Conservation (phyloP, 2,329 filamentous ascomycete species). For the Aspergillus unguis region DNA sequence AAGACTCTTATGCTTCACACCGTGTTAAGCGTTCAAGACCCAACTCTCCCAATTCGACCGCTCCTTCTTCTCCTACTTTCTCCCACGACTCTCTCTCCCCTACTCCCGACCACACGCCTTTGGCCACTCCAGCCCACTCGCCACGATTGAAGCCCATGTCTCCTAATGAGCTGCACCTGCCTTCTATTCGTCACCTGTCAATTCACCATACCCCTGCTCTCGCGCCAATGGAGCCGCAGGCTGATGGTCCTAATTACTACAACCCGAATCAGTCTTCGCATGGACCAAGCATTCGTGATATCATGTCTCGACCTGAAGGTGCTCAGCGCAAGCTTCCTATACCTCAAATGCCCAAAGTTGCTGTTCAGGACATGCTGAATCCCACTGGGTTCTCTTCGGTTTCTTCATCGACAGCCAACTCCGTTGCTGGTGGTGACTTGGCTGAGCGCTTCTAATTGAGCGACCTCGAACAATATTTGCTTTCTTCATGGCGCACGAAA, state of each 20-base stretch:
- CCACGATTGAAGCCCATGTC: constrained; percentile 80
- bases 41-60: constrained; percentile 91
- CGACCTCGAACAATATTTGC: constrained; percentile 16
- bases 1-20: constrained; percentile 66
- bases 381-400: constrained; percentile 68
- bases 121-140: constrained; percentile 92
- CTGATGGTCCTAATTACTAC: constrained; percentile 59
- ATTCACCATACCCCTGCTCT: constrained; percentile 65
- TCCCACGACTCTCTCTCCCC: constrained; percentile 94
- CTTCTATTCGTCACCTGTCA: constrained; percentile 73
- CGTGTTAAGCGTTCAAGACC: constrained; percentile 85
- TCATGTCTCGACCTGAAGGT: constrained; percentile 84
- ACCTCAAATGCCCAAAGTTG: constrained; percentile 81
- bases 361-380: constrained; percentile 78
- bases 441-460: constrained; percentile 52
- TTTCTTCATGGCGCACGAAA: constrained; percentile 36
- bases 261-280: constrained; percentile 55
- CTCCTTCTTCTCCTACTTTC: constrained; percentile 92
- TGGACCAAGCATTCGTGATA: constrained; percentile 83
- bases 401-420: constrained; percentile 73
- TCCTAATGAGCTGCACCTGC: constrained; percentile 71
- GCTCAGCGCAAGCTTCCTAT: constrained; percentile 87
- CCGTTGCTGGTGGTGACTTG: constrained; percentile 69
- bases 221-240: constrained; percentile 67
- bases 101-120: constrained; percentile 96